phyloP scores from a whole-genome alignment of 306 rosid species.

The Quercus alba region DNA sequence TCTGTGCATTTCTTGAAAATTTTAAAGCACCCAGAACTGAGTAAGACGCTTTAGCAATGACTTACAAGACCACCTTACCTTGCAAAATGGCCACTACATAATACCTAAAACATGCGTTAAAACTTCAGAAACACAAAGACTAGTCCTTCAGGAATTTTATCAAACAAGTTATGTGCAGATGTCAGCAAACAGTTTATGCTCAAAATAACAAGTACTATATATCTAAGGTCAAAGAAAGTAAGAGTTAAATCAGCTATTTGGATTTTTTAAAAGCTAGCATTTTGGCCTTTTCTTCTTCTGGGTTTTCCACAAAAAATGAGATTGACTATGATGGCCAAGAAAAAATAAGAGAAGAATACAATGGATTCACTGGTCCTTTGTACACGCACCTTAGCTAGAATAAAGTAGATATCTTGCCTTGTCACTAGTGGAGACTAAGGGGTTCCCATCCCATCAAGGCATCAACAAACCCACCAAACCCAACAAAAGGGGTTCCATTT shows the following conservation, averaged over 20 bases:
- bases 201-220: too few relatives aligned
- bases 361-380: background rate
- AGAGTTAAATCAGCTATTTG: too few relatives aligned
- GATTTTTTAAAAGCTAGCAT: too few relatives aligned
- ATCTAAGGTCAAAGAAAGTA: too few relatives aligned
- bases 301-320: too few relatives aligned
- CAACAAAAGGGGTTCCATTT: background rate
- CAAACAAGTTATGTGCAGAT: slow-evolving; percentile 40
- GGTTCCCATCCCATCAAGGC: background rate
- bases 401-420: background rate
- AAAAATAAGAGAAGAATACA: too few relatives aligned
- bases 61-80: background rate
- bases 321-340: too few relatives aligned
- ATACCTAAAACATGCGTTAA: background rate
- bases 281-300: too few relatives aligned
- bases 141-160: slow-evolving; percentile 26
- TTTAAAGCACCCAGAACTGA: background rate
- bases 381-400: background rate
- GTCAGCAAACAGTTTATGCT: background rate
- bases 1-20: background rate
- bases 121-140: background rate
- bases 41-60: background rate
- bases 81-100: background rate
- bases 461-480: background rate
- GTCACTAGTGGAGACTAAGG: background rate